Conservation (phyloP, 1,139 yeast species). For the Schwanniomyces etchellsii region DNA sequence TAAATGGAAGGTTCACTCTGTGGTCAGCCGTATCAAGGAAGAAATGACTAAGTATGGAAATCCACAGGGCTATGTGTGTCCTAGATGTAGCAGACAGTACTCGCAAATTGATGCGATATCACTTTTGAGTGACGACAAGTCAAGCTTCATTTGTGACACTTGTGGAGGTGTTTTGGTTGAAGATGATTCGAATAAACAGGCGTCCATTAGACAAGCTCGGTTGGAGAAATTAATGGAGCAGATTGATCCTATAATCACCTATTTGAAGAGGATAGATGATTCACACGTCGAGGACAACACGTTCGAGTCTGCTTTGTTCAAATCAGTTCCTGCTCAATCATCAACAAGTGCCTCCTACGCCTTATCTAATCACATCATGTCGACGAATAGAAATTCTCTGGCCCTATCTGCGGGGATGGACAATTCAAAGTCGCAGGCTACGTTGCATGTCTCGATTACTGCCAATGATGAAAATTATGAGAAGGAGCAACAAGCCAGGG, state of each 20-base stretch:
- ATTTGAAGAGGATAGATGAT: constrained; percentile 82
- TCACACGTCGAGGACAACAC: constrained; percentile 80
- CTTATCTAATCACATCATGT: constrained; percentile 29
- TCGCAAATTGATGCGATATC: constrained; percentile 87
- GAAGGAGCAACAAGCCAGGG: constrained; percentile 60
- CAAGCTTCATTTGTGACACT: constrained; percentile 78
- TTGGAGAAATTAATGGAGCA: constrained; percentile 83
- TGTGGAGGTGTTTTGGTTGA: constrained; percentile 77
- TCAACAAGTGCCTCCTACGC: constrained; percentile 59
- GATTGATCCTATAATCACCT: constrained; percentile 81
- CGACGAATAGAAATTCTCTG: constrained; percentile 25
- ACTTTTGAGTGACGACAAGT: constrained; percentile 69
- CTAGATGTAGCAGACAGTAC: constrained; percentile 74
- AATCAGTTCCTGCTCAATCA: constrained; percentile 82
- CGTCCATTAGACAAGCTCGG: constrained; percentile 74
- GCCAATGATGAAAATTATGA: constrained; percentile 81
- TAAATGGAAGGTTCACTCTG: constrained; percentile 91
- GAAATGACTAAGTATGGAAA: constrained; percentile 79
- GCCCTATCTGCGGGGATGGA: constrained; percentile 30
- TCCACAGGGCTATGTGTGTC: constrained; percentile 92
- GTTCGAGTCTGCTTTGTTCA: constrained; percentile 73
- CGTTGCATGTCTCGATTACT: constrained; percentile 86
- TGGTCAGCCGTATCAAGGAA: constrained; percentile 73
- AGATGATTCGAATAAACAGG: constrained; percentile 84
- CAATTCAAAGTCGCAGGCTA: constrained; percentile 53